Evolutionary conservation across 345 rosid species (phyloP), one percentile per base, ranked within the genome.

Genomic region (Ceriops zippeliana): DNA sequence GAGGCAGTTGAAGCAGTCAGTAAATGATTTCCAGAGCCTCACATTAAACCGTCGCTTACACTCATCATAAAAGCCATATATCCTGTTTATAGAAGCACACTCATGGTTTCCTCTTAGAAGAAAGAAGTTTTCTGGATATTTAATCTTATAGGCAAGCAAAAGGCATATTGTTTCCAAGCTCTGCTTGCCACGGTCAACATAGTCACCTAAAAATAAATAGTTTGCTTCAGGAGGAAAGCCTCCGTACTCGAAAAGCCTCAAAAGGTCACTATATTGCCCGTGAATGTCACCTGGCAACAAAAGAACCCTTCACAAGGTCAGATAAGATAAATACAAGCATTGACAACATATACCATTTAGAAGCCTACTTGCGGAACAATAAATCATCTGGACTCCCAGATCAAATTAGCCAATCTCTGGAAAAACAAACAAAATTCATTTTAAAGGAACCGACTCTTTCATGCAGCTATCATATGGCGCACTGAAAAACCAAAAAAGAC

Each of bases 181-280:
- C 74, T 92, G 98, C 84, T 92, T 92, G 75, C 98, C 98, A 63
- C 98, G 83, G 75, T 92, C 98, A 62, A 92, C 98, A 66, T 93
- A 93, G 82, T 93, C 98, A 57, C 98, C 98, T 4, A 93, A 70
- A 75, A 93, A 93, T 22, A 93, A 81, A 73, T 93, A 93, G 69
- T 89, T 93, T 63, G 98, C 93, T 58, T 52, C 82, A 2, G 98
- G 97, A 76, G 98, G 98, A 76, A 89, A 93, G 53, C 98, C 96
- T 52, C 98, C 98, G 22, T 93, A 89, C 69, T 93, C 98, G 3
- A 93, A 93, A 54, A 90, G 96, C 85, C 98, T 85, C 70, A 93
- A 74, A 69, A 93, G 68, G 75, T 93, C 98, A 80, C 93, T 89
- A 63, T 89, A 93, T 59, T 93, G 97, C 22, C 97, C 98, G 77